Conservation (phyloP, 805 yeast genomes). For the Metschnikowia shivogae region DNA sequence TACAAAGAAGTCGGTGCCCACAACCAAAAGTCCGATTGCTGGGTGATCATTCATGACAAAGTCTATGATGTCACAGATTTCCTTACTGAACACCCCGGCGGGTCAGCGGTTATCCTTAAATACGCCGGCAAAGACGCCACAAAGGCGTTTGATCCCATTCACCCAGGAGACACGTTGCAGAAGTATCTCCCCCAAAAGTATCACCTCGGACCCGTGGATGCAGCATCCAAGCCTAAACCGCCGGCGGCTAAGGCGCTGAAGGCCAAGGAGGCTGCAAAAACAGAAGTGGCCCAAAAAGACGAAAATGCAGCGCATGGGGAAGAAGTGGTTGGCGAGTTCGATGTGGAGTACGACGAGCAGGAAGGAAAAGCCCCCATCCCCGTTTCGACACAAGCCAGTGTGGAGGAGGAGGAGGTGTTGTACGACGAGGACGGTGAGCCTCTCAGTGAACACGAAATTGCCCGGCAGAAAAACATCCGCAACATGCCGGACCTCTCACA, state of each 20-base stretch:
- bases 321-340: conserved; percentile 16
- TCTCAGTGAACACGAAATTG: conserved; percentile 11
- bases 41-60: conserved; percentile 79
- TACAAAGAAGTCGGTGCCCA: conserved; percentile 41
- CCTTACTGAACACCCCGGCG: conserved; percentile 59
- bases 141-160: conserved; percentile 81
- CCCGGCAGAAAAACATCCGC: conserved; percentile 12
- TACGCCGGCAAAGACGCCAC: conserved; percentile 60
- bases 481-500: conserved; percentile 66
- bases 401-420: conserved; percentile 13
- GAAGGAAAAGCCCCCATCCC: conserved; percentile 26
- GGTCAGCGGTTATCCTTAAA: conserved; percentile 49
- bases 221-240: conserved; percentile 9
- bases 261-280: neutral
- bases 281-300: neutral
- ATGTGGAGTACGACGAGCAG: conserved; percentile 33
- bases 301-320: neutral
- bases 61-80: conserved; percentile 75
- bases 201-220: conserved; percentile 36
- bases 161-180: conserved; percentile 77
- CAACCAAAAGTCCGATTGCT: conserved; percentile 58
- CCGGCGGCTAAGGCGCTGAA: neutral
- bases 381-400: neutral
- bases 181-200: conserved; percentile 51
- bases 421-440: conserved; percentile 23